phyloP scores from a whole-genome alignment of 2,329 filamentous ascomycete genomes.

The Hirsutella thompsonii region DNA sequence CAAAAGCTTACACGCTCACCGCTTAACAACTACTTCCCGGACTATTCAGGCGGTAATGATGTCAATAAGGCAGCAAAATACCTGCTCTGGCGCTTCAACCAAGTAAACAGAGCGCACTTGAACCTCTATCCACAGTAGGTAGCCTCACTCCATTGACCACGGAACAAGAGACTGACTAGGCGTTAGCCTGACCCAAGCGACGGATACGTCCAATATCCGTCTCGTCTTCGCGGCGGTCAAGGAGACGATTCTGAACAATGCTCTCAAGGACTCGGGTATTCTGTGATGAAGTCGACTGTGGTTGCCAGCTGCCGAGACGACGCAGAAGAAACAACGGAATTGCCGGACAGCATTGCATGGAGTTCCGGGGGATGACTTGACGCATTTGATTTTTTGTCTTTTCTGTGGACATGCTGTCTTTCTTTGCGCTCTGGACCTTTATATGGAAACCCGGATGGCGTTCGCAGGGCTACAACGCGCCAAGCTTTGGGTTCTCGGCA shows the following conservation, averaged over 20 bases:
- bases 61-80: slow-evolving; percentile 98
- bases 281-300: slow-evolving; percentile 39
- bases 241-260: slow-evolving; percentile 97
- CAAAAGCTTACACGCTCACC: slow-evolving; percentile 85
- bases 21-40: slow-evolving; percentile 88
- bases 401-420: neutral
- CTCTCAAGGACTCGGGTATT: slow-evolving; percentile 94
- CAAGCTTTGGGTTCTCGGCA: neutral
- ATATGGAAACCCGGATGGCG: neutral
- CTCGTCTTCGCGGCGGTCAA: slow-evolving; percentile 97
- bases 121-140: slow-evolving; percentile 95
- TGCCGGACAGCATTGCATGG: slow-evolving; percentile 9
- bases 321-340: slow-evolving; percentile 6
- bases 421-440: neutral
- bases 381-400: neutral
- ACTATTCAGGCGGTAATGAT: slow-evolving; percentile 95
- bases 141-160: too few species aligned
- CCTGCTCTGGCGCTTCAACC: slow-evolving; percentile 94
- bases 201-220: slow-evolving; percentile 95
- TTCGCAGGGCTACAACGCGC: neutral
- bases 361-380: slow-evolving; percentile 3
- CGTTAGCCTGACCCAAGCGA: slow-evolving; percentile 85
- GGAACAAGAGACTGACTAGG: neutral
- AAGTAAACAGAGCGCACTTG: slow-evolving; percentile 90
- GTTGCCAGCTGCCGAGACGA: slow-evolving; percentile 7